A percentile compares a stretch with the other conserved stretches of the same genome.
Conservation (phyloP, 2,329 filamentous ascomycete species). For the Fusarium sp. region DNA sequence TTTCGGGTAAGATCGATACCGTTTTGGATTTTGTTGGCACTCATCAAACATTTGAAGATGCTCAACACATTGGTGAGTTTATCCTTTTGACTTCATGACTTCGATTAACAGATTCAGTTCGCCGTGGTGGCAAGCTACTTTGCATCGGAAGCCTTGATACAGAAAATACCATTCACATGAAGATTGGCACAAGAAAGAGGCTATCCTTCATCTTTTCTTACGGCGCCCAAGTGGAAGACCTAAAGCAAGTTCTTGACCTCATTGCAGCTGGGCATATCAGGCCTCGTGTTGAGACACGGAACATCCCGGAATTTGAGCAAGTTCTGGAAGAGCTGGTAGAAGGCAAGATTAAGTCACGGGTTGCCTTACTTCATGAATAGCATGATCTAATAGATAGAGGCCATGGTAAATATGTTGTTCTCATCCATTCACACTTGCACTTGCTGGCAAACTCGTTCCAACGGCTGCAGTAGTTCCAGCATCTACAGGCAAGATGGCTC, state of each 20-base stretch:
- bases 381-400: neutral
- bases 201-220: constrained; percentile 57
- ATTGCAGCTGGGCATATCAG: constrained; percentile 20
- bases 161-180: constrained; percentile 57
- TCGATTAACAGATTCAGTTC: neutral
- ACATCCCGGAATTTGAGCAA: constrained; percentile 24
- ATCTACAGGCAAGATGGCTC: constrained; percentile 55
- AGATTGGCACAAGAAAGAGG: constrained; percentile 56
- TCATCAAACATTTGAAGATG: constrained; percentile 40
- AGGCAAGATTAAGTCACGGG: constrained; percentile 17
- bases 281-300: constrained; percentile 25
- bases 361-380: constrained; percentile 20
- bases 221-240: constrained; percentile 53
- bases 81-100: neutral
- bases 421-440: constrained; percentile 45
- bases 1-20: constrained; percentile 26
- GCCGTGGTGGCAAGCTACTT: constrained; percentile 49
- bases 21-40: constrained; percentile 40
- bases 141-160: constrained; percentile 54
- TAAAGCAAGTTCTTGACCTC: constrained; percentile 49
- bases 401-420: neutral
- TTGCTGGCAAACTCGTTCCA: constrained; percentile 35
- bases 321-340: constrained; percentile 10
- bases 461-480: constrained; percentile 52
- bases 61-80: constrained; percentile 35